Evolutionary conservation across 306 rosid genomes (phyloP), one percentile per base, ranked within the genome.

Genomic region (Inga leiocalycina): DNA sequence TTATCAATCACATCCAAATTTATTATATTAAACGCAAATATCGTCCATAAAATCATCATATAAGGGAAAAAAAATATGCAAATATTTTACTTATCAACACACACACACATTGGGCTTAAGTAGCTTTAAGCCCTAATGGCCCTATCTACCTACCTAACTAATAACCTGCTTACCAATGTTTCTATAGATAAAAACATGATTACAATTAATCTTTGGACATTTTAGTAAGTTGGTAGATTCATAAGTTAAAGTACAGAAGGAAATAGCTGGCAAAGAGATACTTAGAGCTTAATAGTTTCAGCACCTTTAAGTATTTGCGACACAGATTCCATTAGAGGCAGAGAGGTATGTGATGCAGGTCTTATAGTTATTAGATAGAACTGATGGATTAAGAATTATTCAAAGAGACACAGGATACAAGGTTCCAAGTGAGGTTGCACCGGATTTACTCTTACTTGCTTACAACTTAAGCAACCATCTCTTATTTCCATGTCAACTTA

Each of bases 341-440:
- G 32, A 22, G 65, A 3, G 8, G 3, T 59, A 22, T 22, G 66
- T 59, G 30, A 59, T 59, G 34, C 32, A 59, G 30, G 15, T 1
- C 22, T 59, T n/a, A 59, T 22, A n/a, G 32, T 14, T 9, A 30
- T 59, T 6, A 59, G 66, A n/a, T 8, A n/a, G 13, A 57, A 57
- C 65, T 57, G 2, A 57, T 57, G 30, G 32, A 59, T 59, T 59
- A 34, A 41, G 45, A 43, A 15, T 54, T 77, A 34, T 59, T 49
- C 79, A 57, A 72, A 83, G 79, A 78, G 56, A 48, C 71, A 43
- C 76, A 62, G 54, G 80, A 52, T 66, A 43, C 71, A 48, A 74
- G 72, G 72, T 54, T 79, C 30, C 84, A 74, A 73, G 46, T 74
- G 77, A 61, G 39, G 41, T 62, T 46, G 82, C 75, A 48, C 37